Conservation (phyloP, 495 filamentous ascomycete species). For the Tuber calosporum region DNA sequence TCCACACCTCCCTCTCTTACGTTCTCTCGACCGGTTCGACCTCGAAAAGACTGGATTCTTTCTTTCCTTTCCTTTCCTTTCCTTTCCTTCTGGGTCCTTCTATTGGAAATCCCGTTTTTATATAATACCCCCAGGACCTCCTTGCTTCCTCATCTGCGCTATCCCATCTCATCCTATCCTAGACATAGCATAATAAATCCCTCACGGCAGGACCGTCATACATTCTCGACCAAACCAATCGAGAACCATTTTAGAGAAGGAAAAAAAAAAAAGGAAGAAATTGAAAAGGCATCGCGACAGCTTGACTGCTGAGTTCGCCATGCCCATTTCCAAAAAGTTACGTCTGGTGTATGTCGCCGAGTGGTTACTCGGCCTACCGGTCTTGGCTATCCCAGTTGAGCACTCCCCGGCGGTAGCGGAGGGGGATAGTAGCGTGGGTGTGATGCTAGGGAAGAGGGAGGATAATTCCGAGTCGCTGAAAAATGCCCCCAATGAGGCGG, state of each 20-base stretch:
- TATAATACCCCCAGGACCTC: background rate
- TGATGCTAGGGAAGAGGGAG: background rate
- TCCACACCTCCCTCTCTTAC: slow-evolving; percentile 5
- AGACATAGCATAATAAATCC: background rate
- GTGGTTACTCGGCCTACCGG: slow-evolving; percentile 9
- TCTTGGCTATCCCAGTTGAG: slow-evolving; percentile 18
- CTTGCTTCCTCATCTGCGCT: background rate
- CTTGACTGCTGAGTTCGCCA: slow-evolving; percentile 23
- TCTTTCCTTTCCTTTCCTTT: slow-evolving; percentile 4
- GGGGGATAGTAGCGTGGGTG: background rate
- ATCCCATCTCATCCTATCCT: background rate
- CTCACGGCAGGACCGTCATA: slow-evolving; percentile 30
- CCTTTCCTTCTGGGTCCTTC: background rate
- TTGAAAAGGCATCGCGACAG: slow-evolving; percentile 19
- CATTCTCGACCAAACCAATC: slow-evolving; percentile 4
- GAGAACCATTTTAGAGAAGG: background rate
- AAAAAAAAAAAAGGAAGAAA: background rate
- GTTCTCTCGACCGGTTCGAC: slow-evolving; percentile 5
- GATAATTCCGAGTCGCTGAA: slow-evolving; percentile 20
- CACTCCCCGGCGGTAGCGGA: slow-evolving; percentile 1
- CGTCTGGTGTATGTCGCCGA: slow-evolving; percentile 11
- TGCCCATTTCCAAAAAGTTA: slow-evolving; percentile 16
- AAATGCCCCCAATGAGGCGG: slow-evolving; percentile 18
- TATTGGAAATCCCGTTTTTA: background rate
- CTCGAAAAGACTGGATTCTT: slow-evolving; percentile 18